These are phyloP conservation scores for Cornus florida DNA, from an alignment of 148 eudicot genomes.

Conservation along the genomic window DNA sequence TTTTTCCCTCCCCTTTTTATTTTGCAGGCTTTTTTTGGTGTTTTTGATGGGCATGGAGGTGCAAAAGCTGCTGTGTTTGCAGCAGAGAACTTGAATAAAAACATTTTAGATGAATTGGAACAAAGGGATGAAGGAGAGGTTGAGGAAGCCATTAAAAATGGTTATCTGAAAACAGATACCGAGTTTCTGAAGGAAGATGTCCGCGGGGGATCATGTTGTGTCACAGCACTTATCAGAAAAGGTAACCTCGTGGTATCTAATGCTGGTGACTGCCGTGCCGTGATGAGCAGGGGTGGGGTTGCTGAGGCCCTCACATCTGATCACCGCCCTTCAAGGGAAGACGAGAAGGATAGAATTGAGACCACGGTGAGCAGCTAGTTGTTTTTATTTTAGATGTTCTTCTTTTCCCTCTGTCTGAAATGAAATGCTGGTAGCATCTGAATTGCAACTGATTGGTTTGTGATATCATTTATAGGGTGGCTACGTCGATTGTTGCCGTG, in stretches of 20 bases:
- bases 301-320: constrained; percentile 81
- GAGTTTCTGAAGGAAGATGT: constrained; percentile 56
- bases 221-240: constrained; percentile 63
- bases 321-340: constrained; percentile 73
- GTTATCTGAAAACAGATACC: constrained; percentile 67
- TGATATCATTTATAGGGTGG: constrained; percentile 58
- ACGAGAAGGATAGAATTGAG: constrained; percentile 73
- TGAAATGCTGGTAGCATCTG: not conserved
- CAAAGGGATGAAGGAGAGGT: constrained; percentile 28
- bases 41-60: constrained; percentile 95
- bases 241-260: constrained; percentile 84
- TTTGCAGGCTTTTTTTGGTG: constrained; percentile 76
- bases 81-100: constrained; percentile 57
- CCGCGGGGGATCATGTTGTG: constrained; percentile 77
- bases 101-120: constrained; percentile 55
- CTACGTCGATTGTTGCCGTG: constrained; percentile 68
- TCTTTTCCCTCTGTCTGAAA: not conserved
- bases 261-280: constrained; percentile 96
- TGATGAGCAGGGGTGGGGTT: constrained; percentile 67
- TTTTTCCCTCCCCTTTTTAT: not conserved
- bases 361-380: constrained; percentile 43
- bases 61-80: constrained; percentile 75
- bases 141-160: constrained; percentile 56
- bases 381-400: not conserved
- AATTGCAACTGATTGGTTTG: constrained; percentile 15